phyloP scores from a whole-genome alignment of 1,139 yeast genomes.

The Geotrichum phurueaensis region DNA sequence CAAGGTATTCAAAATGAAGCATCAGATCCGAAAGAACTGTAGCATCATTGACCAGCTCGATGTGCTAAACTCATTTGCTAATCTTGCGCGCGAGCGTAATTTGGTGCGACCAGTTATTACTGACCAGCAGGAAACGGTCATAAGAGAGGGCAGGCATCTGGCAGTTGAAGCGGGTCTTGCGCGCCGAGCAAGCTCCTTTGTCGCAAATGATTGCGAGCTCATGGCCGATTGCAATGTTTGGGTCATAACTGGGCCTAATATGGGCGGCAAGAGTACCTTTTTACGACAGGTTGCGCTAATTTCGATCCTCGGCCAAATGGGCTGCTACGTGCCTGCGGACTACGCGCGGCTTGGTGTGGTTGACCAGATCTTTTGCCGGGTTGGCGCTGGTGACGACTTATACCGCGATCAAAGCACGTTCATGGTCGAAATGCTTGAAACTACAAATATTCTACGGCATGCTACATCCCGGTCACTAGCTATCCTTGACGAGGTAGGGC shows the following conservation, averaged over 20 bases:
- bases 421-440: slow-evolving; percentile 98
- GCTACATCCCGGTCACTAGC: slow-evolving; percentile 79
- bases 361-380: slow-evolving; percentile 77
- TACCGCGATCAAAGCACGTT: slow-evolving; percentile 85
- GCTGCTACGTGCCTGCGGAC: slow-evolving; percentile 79
- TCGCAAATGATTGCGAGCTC: slow-evolving; percentile 56
- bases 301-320: slow-evolving; percentile 84
- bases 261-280: slow-evolving; percentile 96
- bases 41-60: slow-evolving; percentile 61
- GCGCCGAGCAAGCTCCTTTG: slow-evolving; percentile 46
- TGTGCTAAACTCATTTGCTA: slow-evolving; percentile 66
- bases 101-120: slow-evolving; percentile 63
- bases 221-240: slow-evolving; percentile 41
- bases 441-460: slow-evolving; percentile 66
- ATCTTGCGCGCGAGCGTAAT: slow-evolving; percentile 56
- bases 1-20: slow-evolving; percentile 37
- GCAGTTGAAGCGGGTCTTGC: slow-evolving; percentile 75
- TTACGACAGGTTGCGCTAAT: slow-evolving; percentile 83
- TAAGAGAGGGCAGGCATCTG: slow-evolving; percentile 66
- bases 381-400: slow-evolving; percentile 88
- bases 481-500: slow-evolving; percentile 89
- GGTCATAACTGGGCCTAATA: slow-evolving; percentile 92
- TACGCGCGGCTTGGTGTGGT: slow-evolving; percentile 70
- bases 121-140: slow-evolving; percentile 37
- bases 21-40: slow-evolving; percentile 44